phyloP scores from a whole-genome alignment of 495 filamentous ascomycete species.

The Penicillium longicatenatum region DNA sequence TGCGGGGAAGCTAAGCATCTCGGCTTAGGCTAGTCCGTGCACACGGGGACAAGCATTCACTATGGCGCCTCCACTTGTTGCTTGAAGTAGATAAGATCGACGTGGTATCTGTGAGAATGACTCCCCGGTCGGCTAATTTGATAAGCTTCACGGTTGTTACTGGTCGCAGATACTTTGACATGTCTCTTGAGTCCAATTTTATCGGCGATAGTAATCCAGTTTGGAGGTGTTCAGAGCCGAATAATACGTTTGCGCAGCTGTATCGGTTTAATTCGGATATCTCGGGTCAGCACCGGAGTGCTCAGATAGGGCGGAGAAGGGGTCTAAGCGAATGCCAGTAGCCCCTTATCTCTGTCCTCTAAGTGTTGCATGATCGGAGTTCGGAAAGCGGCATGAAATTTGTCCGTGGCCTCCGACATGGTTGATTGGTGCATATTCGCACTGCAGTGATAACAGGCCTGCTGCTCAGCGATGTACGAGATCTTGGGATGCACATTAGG shows the following conservation, averaged over 20 bases:
- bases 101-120: neutral
- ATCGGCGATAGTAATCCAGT: neutral
- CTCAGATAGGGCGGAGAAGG: neutral
- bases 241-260: neutral
- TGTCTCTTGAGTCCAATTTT: neutral
- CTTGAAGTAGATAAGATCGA: neutral
- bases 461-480: too few species aligned
- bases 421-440: too few species aligned
- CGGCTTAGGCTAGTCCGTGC: neutral
- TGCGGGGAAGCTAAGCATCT: constrained; percentile 5
- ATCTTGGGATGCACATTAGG: too few species aligned
- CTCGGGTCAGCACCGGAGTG: neutral
- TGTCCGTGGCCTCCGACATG: too few species aligned
- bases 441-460: too few species aligned
- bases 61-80: neutral
- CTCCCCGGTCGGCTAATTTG: neutral
- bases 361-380: too few species aligned
- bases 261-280: neutral
- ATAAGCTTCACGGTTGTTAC: neutral
- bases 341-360: neutral
- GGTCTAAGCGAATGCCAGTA: neutral
- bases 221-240: neutral
- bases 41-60: constrained; percentile 2
- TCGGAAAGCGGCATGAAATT: too few species aligned
- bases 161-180: neutral